Evolutionary conservation across 768 basidiomycete genomes (phyloP), one percentile per base, ranked within the genome.

Genomic region (Coprinellus micaceus): DNA sequence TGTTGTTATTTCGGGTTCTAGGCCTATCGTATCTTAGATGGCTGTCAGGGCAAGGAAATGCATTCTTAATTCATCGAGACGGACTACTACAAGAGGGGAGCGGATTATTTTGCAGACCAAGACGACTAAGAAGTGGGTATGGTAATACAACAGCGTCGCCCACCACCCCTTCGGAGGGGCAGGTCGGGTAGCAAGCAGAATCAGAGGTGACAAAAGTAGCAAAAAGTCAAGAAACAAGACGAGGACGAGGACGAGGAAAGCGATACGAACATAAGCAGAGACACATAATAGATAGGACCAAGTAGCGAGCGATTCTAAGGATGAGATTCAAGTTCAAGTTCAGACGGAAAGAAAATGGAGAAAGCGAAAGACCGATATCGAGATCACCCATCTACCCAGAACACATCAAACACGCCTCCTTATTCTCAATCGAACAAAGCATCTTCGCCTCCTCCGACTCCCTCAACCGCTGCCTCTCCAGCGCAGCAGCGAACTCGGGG

Each of bases 371-470:
- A 37, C 36, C 36, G 17, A 37, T 9, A 9, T 17, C 9, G 9
- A 9, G 36, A 17, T 9, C 36, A 37, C 17, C 36, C 17, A 17
- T 37, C 36, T 37, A 91, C 53, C 86, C 89, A 58, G 90, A 92
- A 74, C 91, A 94, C 91, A 94, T 94, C 68, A 94, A 64, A 67
- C 93, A 96, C 1, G 89, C 91, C 53, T 96, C 94, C 78, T 94
- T 94, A 73, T 96, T 96, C 70, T 95, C 93, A 48, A 96, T 63
- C 60, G 90, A 91, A 66, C 94, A 96, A 67, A 81, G 71, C 56
- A 94, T 69, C 73, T 88, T 86, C 4, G 86, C 94, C 57, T 90
- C 86, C 69, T 90, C 94, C 3, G 84, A 72, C 72, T 93, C 86
- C 17, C 88, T 81, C 50, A 86, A 83, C 61, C 81, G 80, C 65